These are phyloP conservation scores for Penicillium ucsense DNA, from an alignment of 495 filamentous ascomycete genomes.

Conservation along the genomic window DNA sequence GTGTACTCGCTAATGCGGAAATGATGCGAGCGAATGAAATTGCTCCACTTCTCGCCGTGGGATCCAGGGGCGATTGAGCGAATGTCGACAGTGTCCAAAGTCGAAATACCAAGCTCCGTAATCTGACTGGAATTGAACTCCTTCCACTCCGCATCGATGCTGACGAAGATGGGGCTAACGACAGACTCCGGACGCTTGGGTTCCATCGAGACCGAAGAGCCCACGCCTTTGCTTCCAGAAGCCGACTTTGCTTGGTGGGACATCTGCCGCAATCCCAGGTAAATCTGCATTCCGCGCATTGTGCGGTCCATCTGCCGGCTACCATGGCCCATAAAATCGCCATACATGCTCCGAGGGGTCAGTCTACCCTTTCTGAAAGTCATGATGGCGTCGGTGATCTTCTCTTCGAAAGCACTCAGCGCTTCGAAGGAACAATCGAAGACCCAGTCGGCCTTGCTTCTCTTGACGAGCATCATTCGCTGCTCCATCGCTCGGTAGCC, in stretches of 20 bases:
- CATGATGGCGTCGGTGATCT: not conserved
- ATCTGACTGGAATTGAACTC: slow-evolving; percentile 52
- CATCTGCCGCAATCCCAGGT: no score
- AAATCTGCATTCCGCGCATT: no score
- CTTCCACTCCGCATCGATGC: slow-evolving; percentile 73
- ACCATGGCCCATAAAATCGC: not conserved
- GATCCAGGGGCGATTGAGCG: slow-evolving; percentile 45
- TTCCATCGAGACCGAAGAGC: not conserved
- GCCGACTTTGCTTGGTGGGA: no score
- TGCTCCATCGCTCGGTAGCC: slow-evolving; percentile 21
- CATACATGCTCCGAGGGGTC: not conserved
- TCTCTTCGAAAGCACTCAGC: not conserved
- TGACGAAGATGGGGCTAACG: slow-evolving; percentile 58
- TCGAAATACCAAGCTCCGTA: slow-evolving; percentile 80
- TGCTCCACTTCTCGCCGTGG: slow-evolving; percentile 51
- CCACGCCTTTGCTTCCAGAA: no score
- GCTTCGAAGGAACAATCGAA: not conserved
- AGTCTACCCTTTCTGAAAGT: not conserved
- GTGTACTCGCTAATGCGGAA: slow-evolving; percentile 63
- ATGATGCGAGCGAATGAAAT: slow-evolving; percentile 58
- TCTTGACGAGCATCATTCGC: not conserved
- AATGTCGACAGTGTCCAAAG: slow-evolving; percentile 62
- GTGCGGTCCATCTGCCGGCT: no score
- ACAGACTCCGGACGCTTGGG: slow-evolving; percentile 39
- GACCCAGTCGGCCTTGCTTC: not conserved